A percentile compares a stretch with the other conserved stretches of the same genome.
phyloP scores from a whole-genome alignment of 2,329 filamentous ascomycete genomes.

The Ascochyta pisi region DNA sequence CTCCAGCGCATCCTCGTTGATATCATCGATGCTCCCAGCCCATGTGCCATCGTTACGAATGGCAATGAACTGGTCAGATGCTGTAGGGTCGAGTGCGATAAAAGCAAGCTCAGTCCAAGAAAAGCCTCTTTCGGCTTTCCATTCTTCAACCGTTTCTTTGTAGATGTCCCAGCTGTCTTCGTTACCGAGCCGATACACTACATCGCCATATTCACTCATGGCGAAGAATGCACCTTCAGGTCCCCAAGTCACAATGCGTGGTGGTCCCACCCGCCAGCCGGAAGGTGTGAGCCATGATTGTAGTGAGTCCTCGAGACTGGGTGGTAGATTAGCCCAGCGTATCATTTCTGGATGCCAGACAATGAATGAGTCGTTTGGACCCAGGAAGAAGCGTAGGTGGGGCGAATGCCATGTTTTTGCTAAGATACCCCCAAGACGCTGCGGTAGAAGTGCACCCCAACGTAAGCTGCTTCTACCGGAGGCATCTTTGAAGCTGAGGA shows the following conservation, averaged over 20 bases:
- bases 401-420: conserved; percentile 37
- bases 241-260: conserved; percentile 43
- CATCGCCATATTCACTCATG: conserved; percentile 47
- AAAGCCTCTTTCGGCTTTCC: conserved; percentile 40
- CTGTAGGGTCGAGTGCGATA: conserved; percentile 39
- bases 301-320: conserved; percentile 37
- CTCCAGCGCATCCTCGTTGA: conserved; percentile 42
- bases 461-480: conserved; percentile 35
- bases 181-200: conserved; percentile 36
- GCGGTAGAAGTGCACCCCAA: conserved; percentile 37
- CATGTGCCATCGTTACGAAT: conserved; percentile 45
- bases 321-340: conserved; percentile 41
- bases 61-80: conserved; percentile 44
- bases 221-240: conserved; percentile 44
- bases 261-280: conserved; percentile 46
- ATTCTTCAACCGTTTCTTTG: conserved; percentile 46
- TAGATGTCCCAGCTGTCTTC: conserved; percentile 37
- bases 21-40: conserved; percentile 46
- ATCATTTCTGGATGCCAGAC: conserved; percentile 44
- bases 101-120: conserved; percentile 41
- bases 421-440: conserved; percentile 30
- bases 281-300: conserved; percentile 48
- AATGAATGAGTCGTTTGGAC: conserved; percentile 42
- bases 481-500: conserved; percentile 41
- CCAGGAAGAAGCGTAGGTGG: conserved; percentile 41